These are phyloP conservation scores for Microbotryum scabiosae DNA, from an alignment of 1,284 basidiomycete genomes.

Conservation along the genomic window DNA sequence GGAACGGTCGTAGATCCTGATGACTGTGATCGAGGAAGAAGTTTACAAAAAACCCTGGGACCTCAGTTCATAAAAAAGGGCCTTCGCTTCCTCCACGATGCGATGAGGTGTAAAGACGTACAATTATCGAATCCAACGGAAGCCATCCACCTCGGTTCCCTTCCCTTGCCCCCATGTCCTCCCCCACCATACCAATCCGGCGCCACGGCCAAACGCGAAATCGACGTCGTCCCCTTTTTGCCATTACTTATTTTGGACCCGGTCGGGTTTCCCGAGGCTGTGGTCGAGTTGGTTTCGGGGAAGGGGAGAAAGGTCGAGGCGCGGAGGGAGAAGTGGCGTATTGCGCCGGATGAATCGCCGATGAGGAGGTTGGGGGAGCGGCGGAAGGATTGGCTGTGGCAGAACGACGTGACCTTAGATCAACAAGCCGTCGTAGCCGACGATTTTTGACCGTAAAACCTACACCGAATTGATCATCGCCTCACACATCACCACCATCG, in stretches of 20 bases:
- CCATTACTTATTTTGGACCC: neutral
- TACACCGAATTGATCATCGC: conserved; percentile 15
- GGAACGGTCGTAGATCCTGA: conserved; percentile 3
- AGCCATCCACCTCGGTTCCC: conserved; percentile 10
- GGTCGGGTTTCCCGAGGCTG: neutral
- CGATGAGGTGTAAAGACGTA: neutral
- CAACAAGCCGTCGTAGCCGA: no score
- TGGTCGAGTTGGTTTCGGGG: neutral
- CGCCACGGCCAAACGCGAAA: conserved; percentile 3
- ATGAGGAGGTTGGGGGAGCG: conserved; percentile 4
- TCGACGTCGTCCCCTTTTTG: neutral
- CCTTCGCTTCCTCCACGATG: no score
- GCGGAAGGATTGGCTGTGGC: conserved; percentile 8
- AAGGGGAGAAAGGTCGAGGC: neutral
- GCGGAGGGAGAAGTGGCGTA: conserved; percentile 13
- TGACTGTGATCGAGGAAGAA: neutral
- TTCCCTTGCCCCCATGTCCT: neutral
- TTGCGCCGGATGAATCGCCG: conserved; percentile 6
- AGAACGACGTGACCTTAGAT: no score
- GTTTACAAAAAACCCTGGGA: no score
- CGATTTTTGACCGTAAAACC: neutral
- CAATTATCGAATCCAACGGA: conserved; percentile 11
- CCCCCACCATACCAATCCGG: neutral
- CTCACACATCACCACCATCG: neutral
- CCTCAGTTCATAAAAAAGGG: neutral